These are phyloP conservation scores for Prunus armeniaca DNA, from an alignment of 306 rosid genomes.

Conservation along the genomic window DNA sequence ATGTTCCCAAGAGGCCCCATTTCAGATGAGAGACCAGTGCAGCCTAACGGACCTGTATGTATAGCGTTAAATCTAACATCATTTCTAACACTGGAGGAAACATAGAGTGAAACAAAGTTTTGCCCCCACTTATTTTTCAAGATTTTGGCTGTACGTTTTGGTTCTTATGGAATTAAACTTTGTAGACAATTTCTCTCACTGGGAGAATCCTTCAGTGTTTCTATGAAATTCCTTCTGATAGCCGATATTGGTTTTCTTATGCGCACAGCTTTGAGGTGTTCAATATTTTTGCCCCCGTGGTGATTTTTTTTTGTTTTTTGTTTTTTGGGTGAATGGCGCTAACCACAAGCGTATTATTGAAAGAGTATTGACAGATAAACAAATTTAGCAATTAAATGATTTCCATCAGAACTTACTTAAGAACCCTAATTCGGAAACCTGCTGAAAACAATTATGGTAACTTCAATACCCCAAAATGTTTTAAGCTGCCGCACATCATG, in stretches of 20 bases:
- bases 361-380: too few species aligned
- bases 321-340: not conserved
- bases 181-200: not conserved
- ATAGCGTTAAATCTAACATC: constrained; percentile 11
- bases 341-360: too few species aligned
- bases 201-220: not conserved
- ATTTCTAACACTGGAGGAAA: not conserved
- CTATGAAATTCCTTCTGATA: not conserved
- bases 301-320: not conserved
- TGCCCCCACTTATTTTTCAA: not conserved
- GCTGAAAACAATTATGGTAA: too few species aligned
- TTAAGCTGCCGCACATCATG: not conserved
- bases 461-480: too few species aligned
- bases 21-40: constrained; percentile 30
- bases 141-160: constrained; percentile 17
- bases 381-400: too few species aligned
- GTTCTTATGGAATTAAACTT: not conserved
- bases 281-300: not conserved
- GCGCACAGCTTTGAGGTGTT: not conserved
- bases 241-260: not conserved
- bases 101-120: not conserved
- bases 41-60: constrained; percentile 2
- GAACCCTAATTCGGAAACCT: too few species aligned
- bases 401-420: too few species aligned
- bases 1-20: constrained; percentile 29